Evolutionary conservation across 2,329 filamentous ascomycete species (phyloP).

Genomic region (Calonectria pseudoturangicola): DNA sequence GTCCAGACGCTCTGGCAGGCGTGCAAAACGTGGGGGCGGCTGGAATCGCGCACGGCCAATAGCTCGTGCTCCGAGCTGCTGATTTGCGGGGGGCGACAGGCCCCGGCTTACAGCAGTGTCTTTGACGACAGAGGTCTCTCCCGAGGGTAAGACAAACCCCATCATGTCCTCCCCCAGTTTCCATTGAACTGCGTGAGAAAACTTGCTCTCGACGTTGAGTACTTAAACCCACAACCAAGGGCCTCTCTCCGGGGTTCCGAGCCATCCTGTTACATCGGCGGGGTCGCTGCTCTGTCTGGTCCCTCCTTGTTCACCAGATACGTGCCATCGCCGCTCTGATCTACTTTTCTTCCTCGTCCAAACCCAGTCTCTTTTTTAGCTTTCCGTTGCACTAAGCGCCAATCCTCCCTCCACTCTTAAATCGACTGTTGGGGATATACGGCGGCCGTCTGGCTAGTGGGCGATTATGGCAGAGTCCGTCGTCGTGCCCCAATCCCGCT

Average conservation of each 20-base stretch:
- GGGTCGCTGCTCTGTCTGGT: background rate
- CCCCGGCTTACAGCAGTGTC: conserved; percentile 16
- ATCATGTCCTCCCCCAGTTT: background rate
- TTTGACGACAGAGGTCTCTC: background rate
- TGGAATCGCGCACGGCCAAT: conserved; percentile 3
- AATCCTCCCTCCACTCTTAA: background rate
- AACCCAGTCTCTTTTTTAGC: background rate
- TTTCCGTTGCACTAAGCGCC: background rate
- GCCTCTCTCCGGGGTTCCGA: background rate
- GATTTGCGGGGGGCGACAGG: conserved; percentile 8
- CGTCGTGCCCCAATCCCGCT: background rate
- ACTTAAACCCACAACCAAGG: conserved; percentile 1
- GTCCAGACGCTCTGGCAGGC: conserved; percentile 2
- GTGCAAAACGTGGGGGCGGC: conserved; percentile 11
- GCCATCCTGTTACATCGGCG: conserved; percentile 3
- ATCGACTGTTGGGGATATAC: background rate
- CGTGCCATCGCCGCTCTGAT: conserved; percentile 5
- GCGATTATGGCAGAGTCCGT: background rate
- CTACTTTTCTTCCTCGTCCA: background rate
- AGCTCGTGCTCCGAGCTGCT: background rate
- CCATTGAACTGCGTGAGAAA: background rate
- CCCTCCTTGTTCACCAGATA: background rate
- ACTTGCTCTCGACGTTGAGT: background rate
- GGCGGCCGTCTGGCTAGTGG: background rate
- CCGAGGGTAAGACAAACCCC: background rate